Percentiles rank a stretch among this genome's conserved stretches.
Conservation (phyloP, 768 basidiomycete species). For the Chalciporus chontae region DNA sequence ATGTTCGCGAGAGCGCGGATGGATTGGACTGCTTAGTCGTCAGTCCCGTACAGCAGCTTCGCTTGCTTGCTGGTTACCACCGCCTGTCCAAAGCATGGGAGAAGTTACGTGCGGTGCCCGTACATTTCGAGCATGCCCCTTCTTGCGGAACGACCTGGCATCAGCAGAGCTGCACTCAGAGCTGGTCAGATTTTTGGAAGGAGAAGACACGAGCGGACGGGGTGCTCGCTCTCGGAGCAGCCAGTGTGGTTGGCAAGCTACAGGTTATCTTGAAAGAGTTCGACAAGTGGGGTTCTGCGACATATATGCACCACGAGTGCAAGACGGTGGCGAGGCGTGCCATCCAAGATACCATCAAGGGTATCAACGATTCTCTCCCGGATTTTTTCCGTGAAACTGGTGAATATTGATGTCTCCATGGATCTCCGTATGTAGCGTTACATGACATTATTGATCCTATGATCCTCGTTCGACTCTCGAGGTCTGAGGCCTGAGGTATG, state of each 20-base stretch:
- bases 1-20: constrained; percentile 31
- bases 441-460: neutral
- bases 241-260: constrained; percentile 66
- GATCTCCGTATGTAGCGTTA: neutral
- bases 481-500: neutral
- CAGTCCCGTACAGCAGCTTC: constrained; percentile 55
- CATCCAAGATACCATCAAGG: constrained; percentile 52
- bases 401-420: constrained; percentile 22
- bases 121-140: constrained; percentile 61
- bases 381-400: constrained; percentile 52
- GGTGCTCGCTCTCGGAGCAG: constrained; percentile 55
- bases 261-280: constrained; percentile 62
- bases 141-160: constrained; percentile 69
- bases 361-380: constrained; percentile 55
- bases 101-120: constrained; percentile 50
- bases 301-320: constrained; percentile 81
- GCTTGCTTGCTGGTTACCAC: constrained; percentile 67
- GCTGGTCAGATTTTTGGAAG: constrained; percentile 79
- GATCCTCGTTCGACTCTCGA: neutral
- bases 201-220: constrained; percentile 63
- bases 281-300: constrained; percentile 65
- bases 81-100: constrained; percentile 69
- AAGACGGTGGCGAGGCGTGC: constrained; percentile 52
- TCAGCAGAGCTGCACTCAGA: constrained; percentile 66
- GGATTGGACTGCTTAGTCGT: constrained; percentile 49